Conservation (phyloP, 805 yeast species). For the Yamadazyma takamatsuzukensis region DNA sequence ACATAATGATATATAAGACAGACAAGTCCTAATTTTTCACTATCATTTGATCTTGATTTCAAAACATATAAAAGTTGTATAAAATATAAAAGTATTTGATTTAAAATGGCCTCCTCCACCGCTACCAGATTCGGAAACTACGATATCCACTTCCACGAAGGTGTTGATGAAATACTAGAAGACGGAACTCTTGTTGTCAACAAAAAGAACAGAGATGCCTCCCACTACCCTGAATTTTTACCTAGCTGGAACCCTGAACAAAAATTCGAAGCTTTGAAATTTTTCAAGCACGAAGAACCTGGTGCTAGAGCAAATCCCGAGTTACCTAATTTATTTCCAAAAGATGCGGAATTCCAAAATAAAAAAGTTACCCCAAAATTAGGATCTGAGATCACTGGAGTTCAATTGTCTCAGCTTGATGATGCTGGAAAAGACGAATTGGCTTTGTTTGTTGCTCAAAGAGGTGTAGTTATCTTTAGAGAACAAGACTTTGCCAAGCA, state of each 20-base stretch:
- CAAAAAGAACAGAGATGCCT: constrained; percentile 29
- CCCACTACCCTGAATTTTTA: constrained; percentile 52
- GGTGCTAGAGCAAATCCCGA: constrained; percentile 64
- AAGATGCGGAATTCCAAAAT: constrained; percentile 15
- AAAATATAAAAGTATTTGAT: too few relatives aligned
- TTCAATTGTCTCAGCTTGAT: constrained; percentile 55
- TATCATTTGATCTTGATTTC: too few relatives aligned
- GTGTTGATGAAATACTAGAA: constrained; percentile 44
- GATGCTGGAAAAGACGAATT: constrained; percentile 62
- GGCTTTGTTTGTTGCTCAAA: constrained; percentile 63
- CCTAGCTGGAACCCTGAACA: constrained; percentile 69
- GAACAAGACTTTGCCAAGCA: constrained; percentile 58
- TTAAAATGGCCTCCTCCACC: too few relatives aligned
- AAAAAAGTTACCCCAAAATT: constrained; percentile 61
- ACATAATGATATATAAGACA: too few relatives aligned
- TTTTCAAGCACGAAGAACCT: constrained; percentile 58
- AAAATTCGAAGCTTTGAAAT: constrained; percentile 48
- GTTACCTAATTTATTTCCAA: constrained; percentile 50
- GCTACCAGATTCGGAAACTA: too few relatives aligned
- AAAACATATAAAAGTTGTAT: too few relatives aligned
- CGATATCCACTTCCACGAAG: constrained; percentile 50
- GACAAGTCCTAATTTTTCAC: too few relatives aligned
- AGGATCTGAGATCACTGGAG: constrained; percentile 60
- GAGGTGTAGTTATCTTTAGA: constrained; percentile 66
- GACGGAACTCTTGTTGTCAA: constrained; percentile 50